phyloP scores from a whole-genome alignment of 2,329 filamentous ascomycete genomes.

The Grosmannia penicillata region DNA sequence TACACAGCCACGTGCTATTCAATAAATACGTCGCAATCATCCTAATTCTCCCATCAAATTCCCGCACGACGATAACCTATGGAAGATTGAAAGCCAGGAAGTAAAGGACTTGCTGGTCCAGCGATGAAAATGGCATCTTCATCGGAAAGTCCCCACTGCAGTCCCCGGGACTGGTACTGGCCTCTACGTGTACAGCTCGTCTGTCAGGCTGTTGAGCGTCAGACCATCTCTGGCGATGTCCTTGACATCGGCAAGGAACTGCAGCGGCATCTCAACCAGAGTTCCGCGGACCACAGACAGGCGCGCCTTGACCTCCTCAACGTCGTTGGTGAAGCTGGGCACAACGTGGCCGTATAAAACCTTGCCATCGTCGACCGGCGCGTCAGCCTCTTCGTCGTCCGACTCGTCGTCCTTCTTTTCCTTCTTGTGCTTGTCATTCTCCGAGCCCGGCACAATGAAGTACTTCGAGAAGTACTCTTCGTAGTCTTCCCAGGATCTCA shows the following conservation, averaged over 20 bases:
- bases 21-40: too few relatives aligned
- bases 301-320: conserved; percentile 53
- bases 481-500: conserved; percentile 59
- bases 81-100: too few relatives aligned
- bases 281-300: conserved; percentile 52
- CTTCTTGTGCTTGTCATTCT: conserved; percentile 20
- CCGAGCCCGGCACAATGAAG: conserved; percentile 42
- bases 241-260: conserved; percentile 67
- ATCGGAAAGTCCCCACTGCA: too few relatives aligned
- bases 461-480: conserved; percentile 53
- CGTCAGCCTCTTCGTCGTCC: conserved; percentile 15
- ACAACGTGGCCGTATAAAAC: conserved; percentile 84
- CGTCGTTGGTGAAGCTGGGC: conserved; percentile 59
- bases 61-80: too few relatives aligned
- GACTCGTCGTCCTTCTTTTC: conserved; percentile 20
- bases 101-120: too few relatives aligned
- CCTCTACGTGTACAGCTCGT: conserved; percentile 56
- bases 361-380: conserved; percentile 27
- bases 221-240: conserved; percentile 78
- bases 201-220: conserved; percentile 54
- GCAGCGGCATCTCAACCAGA: conserved; percentile 78
- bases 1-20: too few relatives aligned
- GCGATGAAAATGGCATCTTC: too few relatives aligned
- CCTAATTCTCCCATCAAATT: too few relatives aligned
- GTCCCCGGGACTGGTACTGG: too few relatives aligned